A percentile compares a stretch with the other conserved stretches of the same genome.
Conservation (phyloP, 2,329 filamentous ascomycete genomes). For the Paradendryphiella salina region DNA sequence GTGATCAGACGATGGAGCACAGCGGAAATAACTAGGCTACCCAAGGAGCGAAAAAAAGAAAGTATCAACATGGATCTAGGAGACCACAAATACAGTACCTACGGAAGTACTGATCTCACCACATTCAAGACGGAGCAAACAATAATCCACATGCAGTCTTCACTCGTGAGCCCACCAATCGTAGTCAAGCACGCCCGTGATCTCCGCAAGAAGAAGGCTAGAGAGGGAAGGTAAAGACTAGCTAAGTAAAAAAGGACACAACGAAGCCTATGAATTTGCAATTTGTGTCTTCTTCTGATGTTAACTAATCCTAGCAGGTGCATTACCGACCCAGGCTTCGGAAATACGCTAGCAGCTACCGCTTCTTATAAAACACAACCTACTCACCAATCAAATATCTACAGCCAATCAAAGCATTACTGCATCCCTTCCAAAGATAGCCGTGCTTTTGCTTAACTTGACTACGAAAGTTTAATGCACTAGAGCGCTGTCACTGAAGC, state of each 20-base stretch:
- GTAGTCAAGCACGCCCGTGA: too few species aligned
- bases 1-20: too few species aligned
- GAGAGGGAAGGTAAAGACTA: neutral
- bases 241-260: neutral
- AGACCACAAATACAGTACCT: too few species aligned
- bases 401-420: neutral
- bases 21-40: too few species aligned
- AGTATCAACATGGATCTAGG: too few species aligned
- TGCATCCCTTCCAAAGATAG: neutral
- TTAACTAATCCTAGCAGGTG: neutral
- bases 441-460: neutral
- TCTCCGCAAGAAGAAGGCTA: neutral
- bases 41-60: too few species aligned
- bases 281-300: neutral
- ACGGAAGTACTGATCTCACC: too few species aligned
- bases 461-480: neutral
- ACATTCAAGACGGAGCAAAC: too few species aligned
- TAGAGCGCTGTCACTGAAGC: neutral
- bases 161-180: too few species aligned
- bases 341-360: neutral
- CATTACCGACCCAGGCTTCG: constrained; percentile 2
- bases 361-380: neutral
- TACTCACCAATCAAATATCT: neutral
- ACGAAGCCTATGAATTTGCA: neutral
- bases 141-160: too few species aligned